A percentile compares a stretch with the other conserved stretches of the same genome.
Conservation (phyloP, 1,284 basidiomycete genomes). For the Ceratobasidium theobromae region DNA sequence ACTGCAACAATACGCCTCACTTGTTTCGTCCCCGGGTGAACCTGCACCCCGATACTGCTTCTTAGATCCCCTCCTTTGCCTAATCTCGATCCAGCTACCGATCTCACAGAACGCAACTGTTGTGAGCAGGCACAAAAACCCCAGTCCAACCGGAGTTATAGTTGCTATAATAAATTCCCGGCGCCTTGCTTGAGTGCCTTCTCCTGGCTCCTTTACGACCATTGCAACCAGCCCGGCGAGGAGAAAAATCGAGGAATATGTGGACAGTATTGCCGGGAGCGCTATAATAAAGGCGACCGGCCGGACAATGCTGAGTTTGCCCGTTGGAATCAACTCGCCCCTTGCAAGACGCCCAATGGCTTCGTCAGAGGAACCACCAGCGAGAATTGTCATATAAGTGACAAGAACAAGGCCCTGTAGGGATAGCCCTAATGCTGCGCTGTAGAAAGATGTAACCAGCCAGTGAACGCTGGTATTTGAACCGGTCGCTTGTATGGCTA, state of each 20-base stretch:
- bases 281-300: conserved; percentile 1
- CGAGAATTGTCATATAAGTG: neutral
- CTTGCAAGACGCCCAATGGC: neutral
- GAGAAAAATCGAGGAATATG: conserved; percentile 7
- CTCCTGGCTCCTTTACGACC: neutral
- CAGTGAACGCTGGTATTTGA: neutral
- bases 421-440: conserved; percentile 6
- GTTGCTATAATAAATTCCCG: neutral
- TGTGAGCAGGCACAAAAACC: neutral
- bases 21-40: no score
- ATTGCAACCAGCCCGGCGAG: conserved; percentile 1
- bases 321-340: neutral
- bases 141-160: neutral
- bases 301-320: neutral
- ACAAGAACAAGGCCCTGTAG: neutral
- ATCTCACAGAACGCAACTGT: neutral
- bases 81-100: neutral
- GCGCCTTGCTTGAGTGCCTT: neutral
- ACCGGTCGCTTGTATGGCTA: neutral
- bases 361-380: conserved; percentile 14
- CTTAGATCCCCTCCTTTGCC: neutral
- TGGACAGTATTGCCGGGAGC: conserved; percentile 1
- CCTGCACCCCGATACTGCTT: no score
- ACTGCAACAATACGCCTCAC: no score
- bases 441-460: conserved; percentile 18